phyloP scores from a whole-genome alignment of 2,329 filamentous ascomycete species.

The Metarhizium anisopliae region DNA sequence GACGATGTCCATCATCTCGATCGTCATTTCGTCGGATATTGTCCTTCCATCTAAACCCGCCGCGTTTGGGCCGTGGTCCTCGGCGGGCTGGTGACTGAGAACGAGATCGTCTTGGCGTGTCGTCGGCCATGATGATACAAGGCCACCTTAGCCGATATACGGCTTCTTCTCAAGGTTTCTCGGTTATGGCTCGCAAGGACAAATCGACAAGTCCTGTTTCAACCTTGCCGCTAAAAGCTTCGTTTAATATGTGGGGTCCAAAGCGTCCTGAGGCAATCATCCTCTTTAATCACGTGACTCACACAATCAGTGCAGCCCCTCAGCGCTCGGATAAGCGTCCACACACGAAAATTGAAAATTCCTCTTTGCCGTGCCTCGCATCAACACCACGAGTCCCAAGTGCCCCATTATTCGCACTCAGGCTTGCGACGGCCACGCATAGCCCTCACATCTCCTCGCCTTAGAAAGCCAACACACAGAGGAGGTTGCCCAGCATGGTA shows the following conservation, averaged over 20 bases:
- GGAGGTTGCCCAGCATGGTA: constrained; percentile 45
- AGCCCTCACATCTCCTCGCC: constrained; percentile 27
- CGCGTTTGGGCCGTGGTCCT: constrained; percentile 17
- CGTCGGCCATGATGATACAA: constrained; percentile 14
- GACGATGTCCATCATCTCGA: constrained; percentile 24
- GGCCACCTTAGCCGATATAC: not conserved
- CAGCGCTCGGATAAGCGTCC: constrained; percentile 32
- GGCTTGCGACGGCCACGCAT: constrained; percentile 30
- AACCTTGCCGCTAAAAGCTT: not conserved
- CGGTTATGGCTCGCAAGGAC: not conserved
- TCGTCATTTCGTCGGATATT: constrained; percentile 38
- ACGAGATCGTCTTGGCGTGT: constrained; percentile 14
- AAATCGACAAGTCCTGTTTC: not conserved
- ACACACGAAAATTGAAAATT: constrained; percentile 40
- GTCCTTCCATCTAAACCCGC: constrained; percentile 53
- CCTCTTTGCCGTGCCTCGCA: constrained; percentile 22
- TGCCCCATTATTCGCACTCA: constrained; percentile 24
- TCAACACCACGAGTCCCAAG: constrained; percentile 30
- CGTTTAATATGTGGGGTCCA: not conserved
- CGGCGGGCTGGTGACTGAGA: constrained; percentile 18
- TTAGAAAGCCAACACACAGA: constrained; percentile 30
- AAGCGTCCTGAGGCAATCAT: not conserved
- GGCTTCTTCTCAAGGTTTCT: not conserved
- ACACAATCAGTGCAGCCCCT: constrained; percentile 25
- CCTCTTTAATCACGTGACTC: constrained; percentile 23